phyloP scores from a whole-genome alignment of 1,284 basidiomycete species.

The Bjerkandera adusta region DNA sequence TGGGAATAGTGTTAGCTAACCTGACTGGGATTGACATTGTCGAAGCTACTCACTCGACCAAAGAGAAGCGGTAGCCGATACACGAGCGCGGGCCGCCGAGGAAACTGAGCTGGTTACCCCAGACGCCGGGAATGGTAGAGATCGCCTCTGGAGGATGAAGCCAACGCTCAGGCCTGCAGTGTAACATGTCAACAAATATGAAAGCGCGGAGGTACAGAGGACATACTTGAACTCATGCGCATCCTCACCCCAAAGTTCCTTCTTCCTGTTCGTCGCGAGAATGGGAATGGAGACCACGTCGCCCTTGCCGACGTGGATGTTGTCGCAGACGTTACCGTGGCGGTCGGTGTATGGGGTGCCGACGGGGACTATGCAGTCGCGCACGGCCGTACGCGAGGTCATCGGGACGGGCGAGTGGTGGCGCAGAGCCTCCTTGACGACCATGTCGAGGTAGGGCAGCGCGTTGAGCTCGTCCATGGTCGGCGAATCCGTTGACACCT shows the following conservation, averaged over 20 bases:
- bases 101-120: slow-evolving; percentile 60
- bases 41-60: slow-evolving; percentile 54
- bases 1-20: slow-evolving; percentile 18
- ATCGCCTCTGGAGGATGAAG: slow-evolving; percentile 42
- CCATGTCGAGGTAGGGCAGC: slow-evolving; percentile 60
- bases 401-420: slow-evolving; percentile 59
- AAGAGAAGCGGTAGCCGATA: slow-evolving; percentile 69
- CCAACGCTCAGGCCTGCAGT: slow-evolving; percentile 58
- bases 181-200: too few species aligned
- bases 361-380: slow-evolving; percentile 46
- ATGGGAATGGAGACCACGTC: slow-evolving; percentile 49
- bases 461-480: slow-evolving; percentile 60
- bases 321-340: slow-evolving; percentile 26
- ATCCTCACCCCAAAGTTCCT: slow-evolving; percentile 55
- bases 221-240: slow-evolving; percentile 48
- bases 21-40: background rate
- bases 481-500: slow-evolving; percentile 32
- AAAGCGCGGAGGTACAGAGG: background rate
- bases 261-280: slow-evolving; percentile 41
- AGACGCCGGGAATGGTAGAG: slow-evolving; percentile 52
- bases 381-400: slow-evolving; percentile 47
- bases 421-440: slow-evolving; percentile 70
- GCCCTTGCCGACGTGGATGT: slow-evolving; percentile 39
- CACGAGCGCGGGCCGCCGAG: slow-evolving; percentile 58
- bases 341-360: slow-evolving; percentile 29